Conservation (phyloP, 768 basidiomycete genomes). For the Termitomyces sp. region DNA sequence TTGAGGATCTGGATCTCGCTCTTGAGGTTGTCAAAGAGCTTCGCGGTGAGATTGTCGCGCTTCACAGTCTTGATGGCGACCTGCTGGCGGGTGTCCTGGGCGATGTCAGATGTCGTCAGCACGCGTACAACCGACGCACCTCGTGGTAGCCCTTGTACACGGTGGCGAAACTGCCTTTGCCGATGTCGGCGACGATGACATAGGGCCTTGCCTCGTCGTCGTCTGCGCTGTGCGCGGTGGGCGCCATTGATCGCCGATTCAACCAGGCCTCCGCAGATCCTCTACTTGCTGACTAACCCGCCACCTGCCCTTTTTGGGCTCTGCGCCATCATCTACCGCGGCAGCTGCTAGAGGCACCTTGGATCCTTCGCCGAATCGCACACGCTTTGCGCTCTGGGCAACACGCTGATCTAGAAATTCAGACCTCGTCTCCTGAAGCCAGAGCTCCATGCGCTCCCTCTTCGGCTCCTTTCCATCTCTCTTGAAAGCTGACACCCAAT, state of each 20-base stretch:
- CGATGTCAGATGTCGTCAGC: slow-evolving; percentile 16
- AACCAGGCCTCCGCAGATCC: not conserved
- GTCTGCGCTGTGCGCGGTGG: slow-evolving; percentile 26
- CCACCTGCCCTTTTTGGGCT: slow-evolving; percentile 1
- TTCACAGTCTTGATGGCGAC: slow-evolving; percentile 84
- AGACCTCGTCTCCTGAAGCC: no score
- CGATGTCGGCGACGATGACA: slow-evolving; percentile 69
- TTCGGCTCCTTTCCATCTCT: no score
- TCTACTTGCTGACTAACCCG: not conserved
- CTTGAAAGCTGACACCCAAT: no score
- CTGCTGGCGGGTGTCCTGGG: slow-evolving; percentile 50
- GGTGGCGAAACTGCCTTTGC: not conserved
- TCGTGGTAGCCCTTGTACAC: slow-evolving; percentile 51
- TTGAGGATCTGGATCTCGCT: slow-evolving; percentile 97
- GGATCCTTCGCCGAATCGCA: no score
- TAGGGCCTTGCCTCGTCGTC: slow-evolving; percentile 76
- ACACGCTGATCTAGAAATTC: no score
- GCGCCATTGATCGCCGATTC: slow-evolving; percentile 3
- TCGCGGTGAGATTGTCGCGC: slow-evolving; percentile 79
- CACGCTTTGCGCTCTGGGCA: no score
- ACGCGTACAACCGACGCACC: slow-evolving; percentile 31
- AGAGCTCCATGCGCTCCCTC: no score
- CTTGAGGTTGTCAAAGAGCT: slow-evolving; percentile 96
- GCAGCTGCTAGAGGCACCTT: no score
- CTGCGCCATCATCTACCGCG: no score